Conservation (phyloP, 1,284 basidiomycete species). For the Sparassis latifolia region DNA sequence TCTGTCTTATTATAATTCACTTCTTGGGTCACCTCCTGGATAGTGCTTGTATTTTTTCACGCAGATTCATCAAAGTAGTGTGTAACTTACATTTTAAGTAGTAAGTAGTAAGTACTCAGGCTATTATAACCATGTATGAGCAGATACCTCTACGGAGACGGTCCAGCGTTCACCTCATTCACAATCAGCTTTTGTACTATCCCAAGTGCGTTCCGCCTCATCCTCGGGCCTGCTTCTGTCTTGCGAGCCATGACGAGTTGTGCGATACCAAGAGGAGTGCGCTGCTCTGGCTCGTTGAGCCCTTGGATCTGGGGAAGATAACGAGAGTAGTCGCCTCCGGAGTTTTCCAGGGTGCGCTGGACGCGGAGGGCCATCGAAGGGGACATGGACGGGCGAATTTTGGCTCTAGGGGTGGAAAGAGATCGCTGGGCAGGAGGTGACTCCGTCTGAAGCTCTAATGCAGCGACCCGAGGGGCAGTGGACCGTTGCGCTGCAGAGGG, state of each 20-base stretch:
- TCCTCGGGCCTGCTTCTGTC: conserved; percentile 32
- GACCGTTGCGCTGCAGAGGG: not conserved
- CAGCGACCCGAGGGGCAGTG: not conserved
- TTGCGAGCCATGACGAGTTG: conserved; percentile 36
- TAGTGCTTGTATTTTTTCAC: too few species aligned
- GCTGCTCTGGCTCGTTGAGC: conserved; percentile 14
- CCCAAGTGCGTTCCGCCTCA: conserved; percentile 15
- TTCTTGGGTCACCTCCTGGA: too few species aligned
- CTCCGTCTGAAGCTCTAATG: not conserved
- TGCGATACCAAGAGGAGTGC: conserved; percentile 36
- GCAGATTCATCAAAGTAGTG: too few species aligned
- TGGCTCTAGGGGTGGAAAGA: too few species aligned
- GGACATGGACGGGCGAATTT: too few species aligned
- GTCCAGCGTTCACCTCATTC: not conserved
- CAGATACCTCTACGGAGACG: not conserved
- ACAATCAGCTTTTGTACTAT: conserved; percentile 15
- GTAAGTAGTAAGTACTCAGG: too few species aligned
- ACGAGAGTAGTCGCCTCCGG: conserved; percentile 46
- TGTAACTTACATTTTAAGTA: too few species aligned
- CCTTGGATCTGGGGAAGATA: conserved; percentile 25
- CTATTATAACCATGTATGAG: too few species aligned
- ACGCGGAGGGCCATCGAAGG: conserved; percentile 3
- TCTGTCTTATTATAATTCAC: too few species aligned
- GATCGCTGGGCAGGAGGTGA: not conserved
- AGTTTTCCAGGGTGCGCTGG: conserved; percentile 28